phyloP scores from a whole-genome alignment of 2,329 filamentous ascomycete species.

The Verticillium alfalfae region DNA sequence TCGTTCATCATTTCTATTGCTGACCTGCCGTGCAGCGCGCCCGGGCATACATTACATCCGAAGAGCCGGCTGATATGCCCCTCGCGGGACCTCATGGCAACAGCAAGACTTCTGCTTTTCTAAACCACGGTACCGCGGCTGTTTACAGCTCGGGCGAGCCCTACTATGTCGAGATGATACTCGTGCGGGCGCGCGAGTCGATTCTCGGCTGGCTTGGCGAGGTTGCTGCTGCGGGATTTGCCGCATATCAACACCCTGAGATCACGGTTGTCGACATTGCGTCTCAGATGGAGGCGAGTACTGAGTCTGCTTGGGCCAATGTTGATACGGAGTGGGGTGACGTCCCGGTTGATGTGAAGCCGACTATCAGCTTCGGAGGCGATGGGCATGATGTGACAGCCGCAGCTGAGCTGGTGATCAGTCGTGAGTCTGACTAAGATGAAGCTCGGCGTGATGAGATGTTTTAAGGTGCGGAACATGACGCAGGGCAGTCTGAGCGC shows the following conservation, averaged over 20 bases:
- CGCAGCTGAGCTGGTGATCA: conserved; percentile 21
- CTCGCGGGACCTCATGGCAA: conserved; percentile 43
- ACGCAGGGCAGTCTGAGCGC: no score
- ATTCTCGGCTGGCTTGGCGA: conserved; percentile 59
- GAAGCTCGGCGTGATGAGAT: conserved; percentile 15
- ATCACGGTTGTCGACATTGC: conserved; percentile 22
- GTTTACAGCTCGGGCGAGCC: conserved; percentile 63
- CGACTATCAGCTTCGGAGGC: conserved; percentile 7
- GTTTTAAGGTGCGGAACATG: conserved; percentile 4
- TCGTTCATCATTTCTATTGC: no score
- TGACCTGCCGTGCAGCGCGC: conserved; percentile 36
- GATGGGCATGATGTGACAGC: conserved; percentile 13
- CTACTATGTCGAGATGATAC: conserved; percentile 54
- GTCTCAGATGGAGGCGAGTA: conserved; percentile 10
- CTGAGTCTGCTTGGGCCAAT: neutral
- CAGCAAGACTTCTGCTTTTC: conserved; percentile 23
- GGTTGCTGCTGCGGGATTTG: conserved; percentile 33
- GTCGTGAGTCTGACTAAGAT: conserved; percentile 15
- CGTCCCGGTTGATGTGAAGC: conserved; percentile 4
- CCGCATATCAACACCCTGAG: conserved; percentile 31
- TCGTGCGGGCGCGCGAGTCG: conserved; percentile 46
- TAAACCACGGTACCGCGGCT: conserved; percentile 51
- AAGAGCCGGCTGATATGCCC: conserved; percentile 43
- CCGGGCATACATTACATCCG: conserved; percentile 55
- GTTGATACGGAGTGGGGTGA: conserved; percentile 5